Conservation (phyloP, 768 basidiomycete species). For the Panaeolus cyanescens region DNA sequence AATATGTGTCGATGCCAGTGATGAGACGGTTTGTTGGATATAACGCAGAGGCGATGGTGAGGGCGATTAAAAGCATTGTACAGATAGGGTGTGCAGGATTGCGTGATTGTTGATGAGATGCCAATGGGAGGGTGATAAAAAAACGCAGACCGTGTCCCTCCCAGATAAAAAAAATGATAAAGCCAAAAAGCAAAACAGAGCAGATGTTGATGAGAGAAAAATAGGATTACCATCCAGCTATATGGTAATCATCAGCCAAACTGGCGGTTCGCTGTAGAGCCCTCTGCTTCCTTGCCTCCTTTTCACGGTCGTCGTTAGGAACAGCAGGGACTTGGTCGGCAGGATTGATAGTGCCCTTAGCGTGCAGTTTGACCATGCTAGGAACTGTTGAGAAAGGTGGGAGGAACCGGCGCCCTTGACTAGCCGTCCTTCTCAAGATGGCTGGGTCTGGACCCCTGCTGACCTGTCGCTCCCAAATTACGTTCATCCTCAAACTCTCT, state of each 20-base stretch:
- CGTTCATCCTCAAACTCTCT: slow-evolving; percentile 78
- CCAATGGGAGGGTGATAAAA: neutral
- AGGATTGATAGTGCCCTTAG: slow-evolving; percentile 31
- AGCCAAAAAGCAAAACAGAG: slow-evolving; percentile 5
- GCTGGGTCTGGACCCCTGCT: slow-evolving; percentile 48
- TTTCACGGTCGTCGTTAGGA: slow-evolving; percentile 27
- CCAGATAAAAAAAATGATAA: neutral
- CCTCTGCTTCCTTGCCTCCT: slow-evolving; percentile 41
- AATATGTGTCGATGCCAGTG: neutral
- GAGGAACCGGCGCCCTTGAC: slow-evolving; percentile 24
- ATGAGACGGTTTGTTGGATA: slow-evolving; percentile 1
- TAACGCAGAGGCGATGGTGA: neutral
- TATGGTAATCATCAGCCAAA: slow-evolving; percentile 71
- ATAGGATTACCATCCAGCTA: slow-evolving; percentile 55
- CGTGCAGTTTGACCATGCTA: slow-evolving; percentile 42
- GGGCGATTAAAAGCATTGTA: slow-evolving; percentile 1
- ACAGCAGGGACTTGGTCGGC: slow-evolving; percentile 13
- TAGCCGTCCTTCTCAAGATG: slow-evolving; percentile 31
- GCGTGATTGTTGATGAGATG: neutral
- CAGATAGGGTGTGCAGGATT: neutral
- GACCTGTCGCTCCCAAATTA: slow-evolving; percentile 80
- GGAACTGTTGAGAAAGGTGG: slow-evolving; percentile 29
- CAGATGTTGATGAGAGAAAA: neutral
- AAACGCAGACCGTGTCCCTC: slow-evolving; percentile 3
- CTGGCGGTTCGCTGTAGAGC: slow-evolving; percentile 64